Base-by-base conservation (phyloP, 768 basidiomycete genomes). In the Rhodotorula sphaerocarpa region DNA sequence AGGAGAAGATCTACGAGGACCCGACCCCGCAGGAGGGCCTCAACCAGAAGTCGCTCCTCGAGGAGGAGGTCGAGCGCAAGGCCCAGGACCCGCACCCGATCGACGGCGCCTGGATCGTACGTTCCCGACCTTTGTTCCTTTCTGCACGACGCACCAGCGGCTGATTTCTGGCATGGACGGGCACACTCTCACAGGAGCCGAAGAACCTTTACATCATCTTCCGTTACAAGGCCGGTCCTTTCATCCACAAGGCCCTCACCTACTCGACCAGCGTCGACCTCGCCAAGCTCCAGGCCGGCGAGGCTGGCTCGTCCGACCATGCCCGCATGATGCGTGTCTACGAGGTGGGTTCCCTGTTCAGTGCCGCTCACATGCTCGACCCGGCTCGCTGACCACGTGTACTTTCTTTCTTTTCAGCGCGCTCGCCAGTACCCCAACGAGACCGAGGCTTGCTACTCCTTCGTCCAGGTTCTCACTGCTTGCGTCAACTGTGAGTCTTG, bases 361-460 rank as follows among this genome's bases (percentile, higher is more conserved):
- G n/a, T n/a, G n/a, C n/a, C n/a, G n/a, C n/a, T n/a, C n/a, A n/a
- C n/a, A n/a, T n/a, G n/a, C n/a, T n/a, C n/a, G n/a, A n/a, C n/a
- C n/a, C n/a, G n/a, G n/a, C n/a, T n/a, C n/a, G n/a, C n/a, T n/a
- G n/a, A n/a, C n/a, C n/a, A n/a, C n/a, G n/a, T n/a, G n/a, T n/a
- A n/a, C n/a, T n/a, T n/a, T n/a, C n/a, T n/a, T n/a, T n/a, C n/a
- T n/a, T n/a, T n/a, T n/a, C n/a, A n/a, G 2, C 57, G 63, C 27
- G 74, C 76, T 43, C 67, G 67, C 46, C 75, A 76, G 55, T 77
- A 77, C 74, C 71, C 72, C 53, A 78, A 78, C 73, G 76, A 78
- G 61, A 75, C 75, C 60, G 78, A 79, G 69, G 76, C 78, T 67
- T 56, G 73, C 30, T 79, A 71, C 74, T 77, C 76, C 12, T 79